Conservation (phyloP, 2,329 filamentous ascomycete genomes). For the Cladobotryum protrusum region DNA sequence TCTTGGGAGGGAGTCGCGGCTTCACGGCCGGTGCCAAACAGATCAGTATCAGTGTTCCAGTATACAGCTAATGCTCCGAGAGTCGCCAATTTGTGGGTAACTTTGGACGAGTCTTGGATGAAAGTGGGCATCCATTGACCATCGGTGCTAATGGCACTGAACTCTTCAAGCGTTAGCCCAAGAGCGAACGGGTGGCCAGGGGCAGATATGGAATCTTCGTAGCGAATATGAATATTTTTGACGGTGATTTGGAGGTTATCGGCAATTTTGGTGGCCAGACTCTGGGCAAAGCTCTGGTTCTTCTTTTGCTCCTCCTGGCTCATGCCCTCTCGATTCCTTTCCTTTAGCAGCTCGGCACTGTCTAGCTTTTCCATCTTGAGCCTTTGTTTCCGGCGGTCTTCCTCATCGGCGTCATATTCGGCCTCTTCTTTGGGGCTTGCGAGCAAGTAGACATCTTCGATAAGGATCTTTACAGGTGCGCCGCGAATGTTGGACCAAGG, state of each 20-base stretch:
- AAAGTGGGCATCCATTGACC: conserved; percentile 93
- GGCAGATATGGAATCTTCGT: conserved; percentile 94
- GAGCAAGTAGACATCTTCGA: conserved; percentile 93
- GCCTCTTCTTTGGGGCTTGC: conserved; percentile 94
- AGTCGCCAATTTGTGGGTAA: conserved; percentile 89
- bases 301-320: conserved; percentile 94
- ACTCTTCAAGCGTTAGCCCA: conserved; percentile 86
- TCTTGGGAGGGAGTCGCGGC: conserved; percentile 42
- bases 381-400: conserved; percentile 77
- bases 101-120: conserved; percentile 76
- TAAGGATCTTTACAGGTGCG: conserved; percentile 88
- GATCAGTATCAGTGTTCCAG: conserved; percentile 90
- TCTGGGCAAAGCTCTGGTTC: conserved; percentile 95
- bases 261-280: conserved; percentile 90
- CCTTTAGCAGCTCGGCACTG: conserved; percentile 89
- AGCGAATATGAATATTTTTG: conserved; percentile 97
- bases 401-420: conserved; percentile 87
- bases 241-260: conserved; percentile 97
- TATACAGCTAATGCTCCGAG: conserved; percentile 88
- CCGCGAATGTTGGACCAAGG: conserved; percentile 96
- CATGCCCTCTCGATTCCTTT: conserved; percentile 86
- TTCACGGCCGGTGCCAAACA: conserved; percentile 78
- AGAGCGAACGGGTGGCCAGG: conserved; percentile 93
- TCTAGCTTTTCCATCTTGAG: conserved; percentile 99
- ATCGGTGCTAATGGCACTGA: conserved; percentile 95